These are phyloP conservation scores for Sungouiozyma intestinalis DNA, from an alignment of 805 yeast species.

Conservation along the genomic window DNA sequence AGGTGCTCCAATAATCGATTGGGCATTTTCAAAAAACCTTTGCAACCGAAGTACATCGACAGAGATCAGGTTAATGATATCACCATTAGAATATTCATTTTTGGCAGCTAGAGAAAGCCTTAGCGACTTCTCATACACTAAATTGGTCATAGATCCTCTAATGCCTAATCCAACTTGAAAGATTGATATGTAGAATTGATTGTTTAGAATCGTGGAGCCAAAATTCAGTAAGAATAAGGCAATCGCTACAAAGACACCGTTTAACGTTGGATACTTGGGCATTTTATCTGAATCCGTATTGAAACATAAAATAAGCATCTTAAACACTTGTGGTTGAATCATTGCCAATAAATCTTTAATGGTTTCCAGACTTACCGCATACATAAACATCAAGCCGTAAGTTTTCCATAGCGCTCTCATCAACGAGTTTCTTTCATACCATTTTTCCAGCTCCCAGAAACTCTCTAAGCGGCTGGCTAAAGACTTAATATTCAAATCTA, in stretches of 20 bases:
- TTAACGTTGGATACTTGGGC: slow-evolving; percentile 35
- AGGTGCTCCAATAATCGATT: slow-evolving; percentile 49
- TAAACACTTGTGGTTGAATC: slow-evolving; percentile 48
- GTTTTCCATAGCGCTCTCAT: slow-evolving; percentile 30
- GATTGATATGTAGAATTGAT: slow-evolving; percentile 54
- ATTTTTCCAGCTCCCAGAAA: slow-evolving; percentile 30
- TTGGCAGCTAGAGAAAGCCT: slow-evolving; percentile 57
- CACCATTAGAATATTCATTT: slow-evolving; percentile 56
- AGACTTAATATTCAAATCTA: slow-evolving; percentile 27
- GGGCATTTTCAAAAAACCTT: slow-evolving; percentile 44
- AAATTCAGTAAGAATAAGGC: slow-evolving; percentile 56
- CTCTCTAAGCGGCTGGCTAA: slow-evolving; percentile 24
- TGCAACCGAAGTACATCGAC: slow-evolving; percentile 65
- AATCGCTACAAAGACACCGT: slow-evolving; percentile 54
- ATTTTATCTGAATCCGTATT: slow-evolving; percentile 14
- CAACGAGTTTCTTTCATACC: slow-evolving; percentile 24
- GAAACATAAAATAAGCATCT: slow-evolving; percentile 39
- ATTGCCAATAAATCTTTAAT: slow-evolving; percentile 32
- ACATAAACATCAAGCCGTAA: slow-evolving; percentile 30
- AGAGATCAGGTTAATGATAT: slow-evolving; percentile 66
- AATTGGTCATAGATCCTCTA: slow-evolving; percentile 54
- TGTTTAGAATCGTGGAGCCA: slow-evolving; percentile 49
- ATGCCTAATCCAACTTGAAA: slow-evolving; percentile 54
- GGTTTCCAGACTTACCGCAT: slow-evolving; percentile 31
- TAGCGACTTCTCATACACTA: slow-evolving; percentile 63